Evolutionary conservation across 257 asterid genomes (phyloP).

Genomic region (Sherardia arvensis): DNA sequence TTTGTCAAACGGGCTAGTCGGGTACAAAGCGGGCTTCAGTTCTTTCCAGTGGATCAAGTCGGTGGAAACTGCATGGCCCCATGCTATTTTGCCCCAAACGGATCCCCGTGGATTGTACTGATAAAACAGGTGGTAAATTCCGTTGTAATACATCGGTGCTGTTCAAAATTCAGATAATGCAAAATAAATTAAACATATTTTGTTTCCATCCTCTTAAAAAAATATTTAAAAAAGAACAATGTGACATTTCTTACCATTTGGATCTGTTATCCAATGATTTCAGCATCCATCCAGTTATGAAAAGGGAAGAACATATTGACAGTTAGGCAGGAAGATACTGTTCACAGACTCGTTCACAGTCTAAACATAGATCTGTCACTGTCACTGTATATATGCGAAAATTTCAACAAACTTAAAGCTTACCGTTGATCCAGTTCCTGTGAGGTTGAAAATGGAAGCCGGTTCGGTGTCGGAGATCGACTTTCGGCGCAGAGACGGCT

Average conservation of each 20-base stretch:
- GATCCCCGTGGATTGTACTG: constrained; percentile 42
- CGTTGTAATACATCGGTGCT: constrained; percentile 46
- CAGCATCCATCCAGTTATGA: not conserved
- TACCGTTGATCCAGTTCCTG: constrained; percentile 37
- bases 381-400: no score
- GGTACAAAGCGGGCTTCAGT: constrained; percentile 25
- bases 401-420: no score
- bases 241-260: constrained; percentile 22
- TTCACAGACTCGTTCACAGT: no score
- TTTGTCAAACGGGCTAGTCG: constrained; percentile 31
- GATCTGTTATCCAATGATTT: constrained; percentile 27
- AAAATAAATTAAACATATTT: not conserved
- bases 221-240: not conserved
- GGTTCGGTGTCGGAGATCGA: constrained; percentile 16
- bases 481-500: not conserved
- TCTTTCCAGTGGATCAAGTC: constrained; percentile 42
- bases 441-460: constrained; percentile 32
- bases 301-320: not conserved
- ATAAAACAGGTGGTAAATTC: constrained; percentile 41
- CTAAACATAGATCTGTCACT: no score
- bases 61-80: constrained; percentile 45
- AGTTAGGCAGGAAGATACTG: no score
- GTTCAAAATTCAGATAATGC: not conserved
- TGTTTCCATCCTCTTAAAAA: no score
- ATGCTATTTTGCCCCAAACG: constrained; percentile 36